A percentile compares a stretch with the other conserved stretches of the same genome.
Evolutionary conservation across 2,329 filamentous ascomycete species (phyloP).

Genomic region (Ilyonectria sp.): DNA sequence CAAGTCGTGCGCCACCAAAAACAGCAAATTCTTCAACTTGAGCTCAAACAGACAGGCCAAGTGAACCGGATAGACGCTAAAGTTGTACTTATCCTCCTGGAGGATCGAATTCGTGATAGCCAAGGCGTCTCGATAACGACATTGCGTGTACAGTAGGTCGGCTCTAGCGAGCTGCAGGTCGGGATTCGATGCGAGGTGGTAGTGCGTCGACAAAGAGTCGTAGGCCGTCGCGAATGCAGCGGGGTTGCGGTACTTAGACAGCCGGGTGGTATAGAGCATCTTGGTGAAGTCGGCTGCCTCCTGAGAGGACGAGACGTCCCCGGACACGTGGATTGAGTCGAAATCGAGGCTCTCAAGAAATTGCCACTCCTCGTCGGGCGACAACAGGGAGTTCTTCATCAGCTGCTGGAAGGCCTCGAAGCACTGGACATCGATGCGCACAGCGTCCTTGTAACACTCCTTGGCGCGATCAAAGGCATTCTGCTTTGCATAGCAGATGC

Average conservation of each 20-base stretch:
- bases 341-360: constrained; percentile 94
- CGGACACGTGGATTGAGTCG: constrained; percentile 79
- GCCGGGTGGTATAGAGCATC: constrained; percentile 94
- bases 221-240: constrained; percentile 86
- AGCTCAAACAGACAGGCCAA: constrained; percentile 93
- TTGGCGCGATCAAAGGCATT: constrained; percentile 98
- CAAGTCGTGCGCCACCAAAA: constrained; percentile 92
- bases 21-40: constrained; percentile 87
- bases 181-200: constrained; percentile 87
- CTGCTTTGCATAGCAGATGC: constrained; percentile 95
- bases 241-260: constrained; percentile 96
- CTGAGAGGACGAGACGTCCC: constrained; percentile 78
- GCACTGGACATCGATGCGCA: constrained; percentile 96
- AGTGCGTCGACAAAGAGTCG: constrained; percentile 93
- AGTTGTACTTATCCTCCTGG: constrained; percentile 88
- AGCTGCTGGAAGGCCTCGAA: constrained; percentile 98
- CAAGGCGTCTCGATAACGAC: constrained; percentile 90
- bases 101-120: constrained; percentile 88
- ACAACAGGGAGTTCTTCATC: constrained; percentile 95
- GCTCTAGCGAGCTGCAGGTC: constrained; percentile 93
- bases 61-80: constrained; percentile 90
- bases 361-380: constrained; percentile 89
- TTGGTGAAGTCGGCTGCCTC: constrained; percentile 95
- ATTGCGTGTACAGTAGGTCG: constrained; percentile 94
- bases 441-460: constrained; percentile 98